phyloP scores from a whole-genome alignment of 2,329 filamentous ascomycete genomes.

The Orbilia oligospora region DNA sequence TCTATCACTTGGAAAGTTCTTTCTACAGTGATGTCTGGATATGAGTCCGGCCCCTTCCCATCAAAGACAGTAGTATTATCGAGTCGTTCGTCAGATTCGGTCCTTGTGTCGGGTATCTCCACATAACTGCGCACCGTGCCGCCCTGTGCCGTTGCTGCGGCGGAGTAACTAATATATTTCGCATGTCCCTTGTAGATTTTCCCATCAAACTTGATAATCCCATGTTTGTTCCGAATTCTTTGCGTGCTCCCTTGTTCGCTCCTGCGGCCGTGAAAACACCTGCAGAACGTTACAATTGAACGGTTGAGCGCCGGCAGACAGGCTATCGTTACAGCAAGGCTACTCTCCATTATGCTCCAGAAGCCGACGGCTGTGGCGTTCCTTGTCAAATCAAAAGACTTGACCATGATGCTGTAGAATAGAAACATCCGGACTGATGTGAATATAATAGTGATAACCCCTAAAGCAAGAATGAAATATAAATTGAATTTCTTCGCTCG shows the following conservation, averaged over 20 bases:
- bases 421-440: constrained; percentile 57
- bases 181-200: constrained; percentile 56
- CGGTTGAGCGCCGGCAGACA: constrained; percentile 55
- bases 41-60: constrained; percentile 34
- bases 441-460: constrained; percentile 52
- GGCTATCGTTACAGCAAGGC: constrained; percentile 56
- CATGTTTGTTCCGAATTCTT: constrained; percentile 48
- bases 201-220: constrained; percentile 49
- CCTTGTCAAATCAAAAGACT: constrained; percentile 50
- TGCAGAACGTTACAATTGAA: constrained; percentile 30
- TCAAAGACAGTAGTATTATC: neutral
- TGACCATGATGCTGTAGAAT: constrained; percentile 52
- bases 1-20: constrained; percentile 55
- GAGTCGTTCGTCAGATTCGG: constrained; percentile 46
- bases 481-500: constrained; percentile 53
- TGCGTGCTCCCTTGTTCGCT: constrained; percentile 17
- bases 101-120: constrained; percentile 36
- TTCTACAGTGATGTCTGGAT: constrained; percentile 59
- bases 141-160: constrained; percentile 44
- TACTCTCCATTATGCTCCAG: constrained; percentile 60
- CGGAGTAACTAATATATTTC: constrained; percentile 59
- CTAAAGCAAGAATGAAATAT: constrained; percentile 48
- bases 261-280: constrained; percentile 6
- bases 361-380: constrained; percentile 51
- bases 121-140: constrained; percentile 41